Evolutionary conservation across 2,329 filamentous ascomycete genomes (phyloP).

Genomic region (Colletotrichum karsti): DNA sequence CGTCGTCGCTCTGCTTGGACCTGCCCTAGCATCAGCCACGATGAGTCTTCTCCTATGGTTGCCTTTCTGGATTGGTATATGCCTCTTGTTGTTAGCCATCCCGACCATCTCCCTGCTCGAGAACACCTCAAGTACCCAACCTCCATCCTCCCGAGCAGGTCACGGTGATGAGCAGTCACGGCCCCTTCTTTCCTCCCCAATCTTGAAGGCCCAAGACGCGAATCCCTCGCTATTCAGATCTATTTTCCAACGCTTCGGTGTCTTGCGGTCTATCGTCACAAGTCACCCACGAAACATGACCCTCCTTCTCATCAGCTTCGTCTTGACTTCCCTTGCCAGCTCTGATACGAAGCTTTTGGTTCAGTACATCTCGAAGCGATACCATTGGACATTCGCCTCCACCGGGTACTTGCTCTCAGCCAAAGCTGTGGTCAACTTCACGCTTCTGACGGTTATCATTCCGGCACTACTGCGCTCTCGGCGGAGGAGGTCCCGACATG

Average conservation of each 20-base stretch:
- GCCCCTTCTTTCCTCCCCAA: slow-evolving; percentile 48
- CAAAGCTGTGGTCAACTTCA: slow-evolving; percentile 58
- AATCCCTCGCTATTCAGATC: slow-evolving; percentile 16
- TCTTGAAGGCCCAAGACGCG: slow-evolving; percentile 44
- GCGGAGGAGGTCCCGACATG: neutral
- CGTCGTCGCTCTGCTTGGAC: slow-evolving; percentile 54
- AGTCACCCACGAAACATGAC: slow-evolving; percentile 51
- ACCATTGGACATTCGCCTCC: slow-evolving; percentile 53
- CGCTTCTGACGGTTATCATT: slow-evolving; percentile 50
- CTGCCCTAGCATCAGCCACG: slow-evolving; percentile 53
- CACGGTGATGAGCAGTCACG: slow-evolving; percentile 41
- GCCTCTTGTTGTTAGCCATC: slow-evolving; percentile 43
- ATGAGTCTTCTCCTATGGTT: slow-evolving; percentile 54
- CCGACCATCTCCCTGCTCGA: slow-evolving; percentile 35
- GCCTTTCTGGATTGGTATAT: slow-evolving; percentile 50
- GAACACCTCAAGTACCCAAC: neutral
- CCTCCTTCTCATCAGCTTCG: slow-evolving; percentile 52
- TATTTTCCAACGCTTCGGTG: slow-evolving; percentile 31
- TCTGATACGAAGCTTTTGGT: slow-evolving; percentile 60
- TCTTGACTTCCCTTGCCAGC: slow-evolving; percentile 58
- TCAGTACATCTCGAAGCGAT: slow-evolving; percentile 60
- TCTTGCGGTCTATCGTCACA: slow-evolving; percentile 41
- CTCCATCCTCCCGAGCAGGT: neutral
- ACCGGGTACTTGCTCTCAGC: slow-evolving; percentile 57
- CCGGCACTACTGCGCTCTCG: slow-evolving; percentile 43